Evolutionary conservation across 345 rosid species (phyloP).

Genomic region (Gossypium turneri): DNA sequence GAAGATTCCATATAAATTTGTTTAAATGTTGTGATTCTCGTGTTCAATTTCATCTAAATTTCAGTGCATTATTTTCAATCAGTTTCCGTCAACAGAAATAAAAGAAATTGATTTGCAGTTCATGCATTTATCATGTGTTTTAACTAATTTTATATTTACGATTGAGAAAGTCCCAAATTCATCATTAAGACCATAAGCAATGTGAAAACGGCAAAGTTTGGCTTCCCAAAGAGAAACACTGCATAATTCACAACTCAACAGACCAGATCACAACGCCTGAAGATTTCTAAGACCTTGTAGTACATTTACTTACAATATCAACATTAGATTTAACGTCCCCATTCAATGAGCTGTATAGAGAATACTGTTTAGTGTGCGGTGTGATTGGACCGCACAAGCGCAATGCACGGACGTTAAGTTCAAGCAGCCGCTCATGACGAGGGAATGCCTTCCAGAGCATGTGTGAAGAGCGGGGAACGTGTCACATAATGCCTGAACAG

Average conservation of each 20-base stretch:
- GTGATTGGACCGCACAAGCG: conserved; percentile 72
- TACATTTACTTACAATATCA: conserved; percentile 1
- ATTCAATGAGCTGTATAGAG: conserved; percentile 57
- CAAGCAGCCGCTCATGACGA: conserved; percentile 93
- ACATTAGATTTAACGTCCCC: neutral
- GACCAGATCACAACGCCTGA: neutral
- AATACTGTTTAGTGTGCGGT: conserved; percentile 36
- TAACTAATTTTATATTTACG: too few relatives aligned
- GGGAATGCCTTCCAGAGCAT: conserved; percentile 90
- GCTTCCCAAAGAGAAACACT: neutral
- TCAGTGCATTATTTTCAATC: too few relatives aligned
- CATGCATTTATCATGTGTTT: too few relatives aligned
- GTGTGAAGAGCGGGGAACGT: conserved; percentile 94
- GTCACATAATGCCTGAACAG: conserved; percentile 92
- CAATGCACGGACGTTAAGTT: conserved; percentile 89
- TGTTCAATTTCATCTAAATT: too few relatives aligned
- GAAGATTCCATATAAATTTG: too few relatives aligned
- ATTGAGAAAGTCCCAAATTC: too few relatives aligned
- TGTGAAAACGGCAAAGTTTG: neutral
- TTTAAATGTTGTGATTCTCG: too few relatives aligned
- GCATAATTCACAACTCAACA: neutral
- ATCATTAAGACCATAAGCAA: too few relatives aligned
- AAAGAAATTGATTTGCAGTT: conserved; percentile 13
- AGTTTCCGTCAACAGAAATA: too few relatives aligned
- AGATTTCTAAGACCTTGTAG: neutral